Evolutionary conservation across 306 rosid species (phyloP).

Genomic region (Cucumis sativus): Cucumber_9930_V3 NC_026659.2:6220001-6220500

Average conservation of each 20-base stretch:
- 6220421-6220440: conserved; percentile 91
- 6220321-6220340: not conserved
- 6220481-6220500: conserved; percentile 84
- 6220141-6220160: not conserved
- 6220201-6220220: not conserved
- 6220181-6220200: not conserved
- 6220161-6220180: not conserved
- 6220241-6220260: not conserved
- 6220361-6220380: not conserved
- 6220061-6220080: not conserved
- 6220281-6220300: not conserved
- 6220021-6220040: not conserved
- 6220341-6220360: not conserved
- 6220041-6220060: not conserved
- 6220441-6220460: conserved; percentile 94
- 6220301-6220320: not conserved
- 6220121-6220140: not conserved
- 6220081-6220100: not conserved
- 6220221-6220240: not conserved
- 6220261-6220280: not conserved
- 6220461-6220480: conserved; percentile 73
- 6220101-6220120: not conserved
- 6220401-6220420: conserved; percentile 88
- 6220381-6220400: conserved; percentile 49
- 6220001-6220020: not conserved